These are phyloP conservation scores for Tirmania nivea DNA, from an alignment of 495 filamentous ascomycete species.

Conservation along the genomic window DNA sequence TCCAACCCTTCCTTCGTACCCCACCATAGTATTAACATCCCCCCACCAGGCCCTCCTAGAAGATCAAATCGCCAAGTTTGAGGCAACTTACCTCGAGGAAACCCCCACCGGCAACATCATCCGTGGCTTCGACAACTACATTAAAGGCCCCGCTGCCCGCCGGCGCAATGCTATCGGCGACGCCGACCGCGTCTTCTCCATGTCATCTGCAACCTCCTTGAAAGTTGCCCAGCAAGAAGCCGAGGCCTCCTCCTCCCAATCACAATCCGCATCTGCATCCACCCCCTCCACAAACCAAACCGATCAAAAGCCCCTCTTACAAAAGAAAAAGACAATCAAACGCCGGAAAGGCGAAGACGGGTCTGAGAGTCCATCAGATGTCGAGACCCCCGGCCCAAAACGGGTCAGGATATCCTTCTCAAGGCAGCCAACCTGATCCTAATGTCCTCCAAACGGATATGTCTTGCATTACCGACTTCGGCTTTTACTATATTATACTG, in stretches of 20 bases:
- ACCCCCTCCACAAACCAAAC: constrained; percentile 6
- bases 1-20: neutral
- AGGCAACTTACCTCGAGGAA: constrained; percentile 76
- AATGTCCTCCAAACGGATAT: no score
- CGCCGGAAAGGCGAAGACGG: constrained; percentile 17
- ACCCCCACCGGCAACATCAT: constrained; percentile 87
- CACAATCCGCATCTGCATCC: constrained; percentile 12
- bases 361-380: constrained; percentile 20
- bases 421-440: constrained; percentile 5
- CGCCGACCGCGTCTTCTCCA: constrained; percentile 34
- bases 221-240: constrained; percentile 17
- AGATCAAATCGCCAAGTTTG: constrained; percentile 64
- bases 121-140: constrained; percentile 90
- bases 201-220: constrained; percentile 35
- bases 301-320: constrained; percentile 3
- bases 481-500: no score
- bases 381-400: constrained; percentile 20
- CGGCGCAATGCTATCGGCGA: constrained; percentile 30
- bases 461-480: no score
- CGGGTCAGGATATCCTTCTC: constrained; percentile 19
- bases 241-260: constrained; percentile 13
- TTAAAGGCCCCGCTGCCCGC: constrained; percentile 49
- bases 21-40: no score
- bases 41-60: constrained; percentile 37
- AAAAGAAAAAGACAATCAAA: constrained; percentile 15